phyloP scores from a whole-genome alignment of 2,329 filamentous ascomycete genomes.

The Coniochaeta prunicola region DNA sequence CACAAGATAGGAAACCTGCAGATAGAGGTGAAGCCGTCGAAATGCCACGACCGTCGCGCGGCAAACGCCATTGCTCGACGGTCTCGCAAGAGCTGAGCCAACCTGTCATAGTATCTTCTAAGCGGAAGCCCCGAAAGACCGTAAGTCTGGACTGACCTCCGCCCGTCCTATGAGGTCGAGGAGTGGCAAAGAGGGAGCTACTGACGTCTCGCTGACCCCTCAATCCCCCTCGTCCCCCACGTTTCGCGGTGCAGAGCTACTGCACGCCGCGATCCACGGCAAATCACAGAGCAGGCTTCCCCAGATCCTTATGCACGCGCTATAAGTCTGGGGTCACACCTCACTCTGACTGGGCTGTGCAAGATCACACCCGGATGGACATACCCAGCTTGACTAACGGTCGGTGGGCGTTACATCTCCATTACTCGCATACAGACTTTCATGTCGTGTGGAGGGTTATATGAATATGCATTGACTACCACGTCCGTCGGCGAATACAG shows the following conservation, averaged over 20 bases:
- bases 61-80: constrained; percentile 1
- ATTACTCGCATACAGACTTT: not conserved
- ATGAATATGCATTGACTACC: not conserved
- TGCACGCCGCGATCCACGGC: constrained; percentile 13
- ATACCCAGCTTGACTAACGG: not conserved
- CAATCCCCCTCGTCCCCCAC: constrained; percentile 22
- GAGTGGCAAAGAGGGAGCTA: not conserved
- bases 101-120: constrained; percentile 3
- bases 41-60: not conserved
- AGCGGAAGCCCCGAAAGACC: not conserved
- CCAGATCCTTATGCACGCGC: constrained; percentile 9
- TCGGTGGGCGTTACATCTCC: not conserved
- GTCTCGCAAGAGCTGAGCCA: not conserved
- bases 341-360: not conserved
- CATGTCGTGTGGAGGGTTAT: not conserved
- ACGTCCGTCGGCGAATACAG: not conserved
- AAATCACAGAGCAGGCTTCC: not conserved
- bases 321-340: constrained; percentile 1
- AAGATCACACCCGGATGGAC: not conserved
- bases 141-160: not conserved
- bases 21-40: not conserved
- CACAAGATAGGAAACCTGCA: not conserved
- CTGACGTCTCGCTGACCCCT: constrained; percentile 5
- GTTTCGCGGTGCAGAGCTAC: constrained; percentile 15
- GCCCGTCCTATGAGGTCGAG: constrained; percentile 7